phyloP scores from a whole-genome alignment of 306 rosid species.

The Alnus rubra region DNA sequence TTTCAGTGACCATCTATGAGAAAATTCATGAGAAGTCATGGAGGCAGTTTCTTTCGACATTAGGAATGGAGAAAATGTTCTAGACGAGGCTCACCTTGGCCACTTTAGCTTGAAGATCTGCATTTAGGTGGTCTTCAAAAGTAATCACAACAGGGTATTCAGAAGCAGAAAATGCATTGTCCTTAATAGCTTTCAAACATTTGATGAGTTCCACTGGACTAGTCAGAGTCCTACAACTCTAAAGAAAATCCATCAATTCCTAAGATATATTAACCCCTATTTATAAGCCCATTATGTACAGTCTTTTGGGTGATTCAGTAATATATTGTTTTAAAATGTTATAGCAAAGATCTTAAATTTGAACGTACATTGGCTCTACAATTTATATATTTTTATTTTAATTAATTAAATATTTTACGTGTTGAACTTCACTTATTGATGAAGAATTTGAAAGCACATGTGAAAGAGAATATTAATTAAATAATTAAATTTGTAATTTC shows the following conservation, averaged over 20 bases:
- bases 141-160: slow-evolving; percentile 78
- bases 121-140: slow-evolving; percentile 83
- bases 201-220: slow-evolving; percentile 60
- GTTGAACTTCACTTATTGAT: no score
- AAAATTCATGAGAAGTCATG: slow-evolving; percentile 14
- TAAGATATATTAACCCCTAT: no score
- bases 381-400: no score
- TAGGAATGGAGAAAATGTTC: background rate
- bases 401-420: no score
- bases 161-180: slow-evolving; percentile 64
- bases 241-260: slow-evolving; percentile 23
- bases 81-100: slow-evolving; percentile 52
- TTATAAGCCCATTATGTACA: no score
- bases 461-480: no score
- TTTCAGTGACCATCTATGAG: slow-evolving; percentile 57
- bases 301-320: no score
- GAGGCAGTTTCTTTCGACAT: background rate
- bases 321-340: no score
- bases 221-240: slow-evolving; percentile 61
- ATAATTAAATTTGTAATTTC: no score
- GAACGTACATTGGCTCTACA: no score
- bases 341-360: no score
- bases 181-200: slow-evolving; percentile 67
- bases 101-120: slow-evolving; percentile 61
- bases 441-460: no score